Evolutionary conservation across 83 land plant species (phyloP), one percentile per base, ranked within the genome.

Genomic region (Picea abies): DNA sequence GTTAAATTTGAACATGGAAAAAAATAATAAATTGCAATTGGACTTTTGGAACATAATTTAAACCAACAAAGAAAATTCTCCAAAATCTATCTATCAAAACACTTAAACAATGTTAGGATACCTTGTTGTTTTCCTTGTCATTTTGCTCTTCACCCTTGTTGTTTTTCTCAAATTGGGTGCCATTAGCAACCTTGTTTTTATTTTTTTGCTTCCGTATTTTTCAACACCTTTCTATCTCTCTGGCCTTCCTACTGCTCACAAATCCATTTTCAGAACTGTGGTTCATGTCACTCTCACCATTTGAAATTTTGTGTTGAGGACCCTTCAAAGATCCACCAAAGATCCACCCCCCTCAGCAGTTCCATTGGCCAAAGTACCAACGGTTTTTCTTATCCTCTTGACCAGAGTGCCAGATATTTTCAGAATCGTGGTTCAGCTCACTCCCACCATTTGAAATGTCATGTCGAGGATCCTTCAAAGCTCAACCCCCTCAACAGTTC

Each of bases 191-290:
- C 1, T 63, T 83, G n/a, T 85, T 83, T 79, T 87, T 91, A 86
- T 97, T 95, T 97, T 97, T 97, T 95, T 95, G 95, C 88, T 91
- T 97, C 75, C 94, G 86, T 71, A 96, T 80, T 44, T 96, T 87
- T 17, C 95, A 89, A 15, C 94, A 91, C 71, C 93, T 86, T 83
- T 97, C 98, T 39, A 79, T 91, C 83, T 97, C 95, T 79, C 78
- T 79, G 20, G 85, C 86, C 82, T 92, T 94, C 86, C 88, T 90
- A 63, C 60, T 25, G 29, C 81, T 84, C 16, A 71, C 72, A 61
- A 78, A 77, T 56, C 83, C 85, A 83, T 86, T 87, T 44, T 60
- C 22, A 37, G 9, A 26, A 23, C 78, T 8, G 26, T 23, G 22
- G 23, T 75, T 47, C 58, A 75, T 60, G 60, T 75, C 78, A 0